Base-by-base conservation (phyloP, 2,329 filamentous ascomycete genomes). In the Stagonosporopsis chrysanthemi region DNA sequence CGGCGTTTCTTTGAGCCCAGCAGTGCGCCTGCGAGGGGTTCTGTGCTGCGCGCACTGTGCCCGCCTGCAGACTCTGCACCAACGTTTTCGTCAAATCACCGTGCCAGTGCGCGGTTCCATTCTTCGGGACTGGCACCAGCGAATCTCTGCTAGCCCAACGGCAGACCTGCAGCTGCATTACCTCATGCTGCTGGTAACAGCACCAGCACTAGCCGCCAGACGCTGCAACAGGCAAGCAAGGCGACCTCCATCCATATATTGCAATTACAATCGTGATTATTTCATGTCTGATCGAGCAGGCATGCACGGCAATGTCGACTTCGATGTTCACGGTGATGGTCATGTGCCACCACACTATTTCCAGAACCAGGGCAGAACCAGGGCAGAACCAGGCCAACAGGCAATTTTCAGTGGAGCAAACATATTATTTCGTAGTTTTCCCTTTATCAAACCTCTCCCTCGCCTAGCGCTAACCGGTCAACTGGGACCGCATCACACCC, bases 61-160 rank as follows among this genome's bases (percentile, higher is more conserved):
- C 33, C 54, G 56, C 9, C 52, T 52, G 57, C 57, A 60, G 57
- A 56, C 8, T 56, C 47, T 56, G 51, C 56, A 36, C 52, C 31
- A 40, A 26, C 22, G 26, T 55, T 48, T 36, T 51, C 47, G 40
- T 56, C 57, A 49, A 60, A 60, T 60, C 57, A 57, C 48, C 15
- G 35, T 51, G 43, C 44, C 38, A 50, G 44, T 31, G 24, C 22
- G 17, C n/a, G 17, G 26, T 38, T 57, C 46, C 52, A 43, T 52
- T 47, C 46, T 51, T 53, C 52, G 39, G 50, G 23, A 54, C 45
- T 47, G 50, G 31, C 44, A 26, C 49, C 50, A 47, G 31, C 40
- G 42, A 42, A 28, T 51, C 42, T 48, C 54, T 19, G 28, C 48
- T 49, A 57, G 54, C 28, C 17, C n/a, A 54, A 55, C 56, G 46